Evolutionary conservation across 495 filamentous ascomycete species (phyloP).

Genomic region (Xylaria flabelliformis): DNA sequence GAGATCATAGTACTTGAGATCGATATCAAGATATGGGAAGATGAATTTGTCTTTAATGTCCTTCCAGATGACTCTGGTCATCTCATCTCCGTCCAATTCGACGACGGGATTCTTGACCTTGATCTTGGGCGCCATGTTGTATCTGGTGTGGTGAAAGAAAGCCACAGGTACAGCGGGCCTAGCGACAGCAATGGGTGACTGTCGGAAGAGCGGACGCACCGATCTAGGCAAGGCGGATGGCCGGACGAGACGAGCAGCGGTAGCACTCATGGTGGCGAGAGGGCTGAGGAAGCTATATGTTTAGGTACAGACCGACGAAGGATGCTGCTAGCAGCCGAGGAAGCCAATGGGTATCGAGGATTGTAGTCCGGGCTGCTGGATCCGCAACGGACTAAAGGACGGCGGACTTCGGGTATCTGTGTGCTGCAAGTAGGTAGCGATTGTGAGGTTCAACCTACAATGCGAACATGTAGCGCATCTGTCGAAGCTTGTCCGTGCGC

Average conservation of each 20-base stretch:
- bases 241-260: constrained; percentile 38
- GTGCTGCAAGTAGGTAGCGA: not conserved
- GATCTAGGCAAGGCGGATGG: constrained; percentile 37
- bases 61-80: constrained; percentile 99
- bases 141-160: constrained; percentile 40
- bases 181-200: constrained; percentile 31
- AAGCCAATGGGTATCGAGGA: constrained; percentile 28
- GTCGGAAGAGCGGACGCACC: constrained; percentile 40
- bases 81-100: constrained; percentile 98
- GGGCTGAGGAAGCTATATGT: constrained; percentile 31
- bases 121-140: constrained; percentile 68
- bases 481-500: not conserved
- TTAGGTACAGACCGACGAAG: not conserved
- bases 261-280: constrained; percentile 36
- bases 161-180: constrained; percentile 37
- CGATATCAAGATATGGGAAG: constrained; percentile 90
- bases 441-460: constrained; percentile 6
- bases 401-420: constrained; percentile 5
- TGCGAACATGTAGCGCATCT: not conserved
- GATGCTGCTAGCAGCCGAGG: constrained; percentile 22
- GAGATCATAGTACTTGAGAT: constrained; percentile 99
- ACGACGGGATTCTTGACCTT: constrained; percentile 98
- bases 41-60: constrained; percentile 99
- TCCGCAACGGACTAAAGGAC: constrained; percentile 18
- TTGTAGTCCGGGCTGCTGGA: constrained; percentile 12